These are phyloP conservation scores for Lepiota subincarnata DNA, from an alignment of 768 basidiomycete genomes.

Conservation along the genomic window DNA sequence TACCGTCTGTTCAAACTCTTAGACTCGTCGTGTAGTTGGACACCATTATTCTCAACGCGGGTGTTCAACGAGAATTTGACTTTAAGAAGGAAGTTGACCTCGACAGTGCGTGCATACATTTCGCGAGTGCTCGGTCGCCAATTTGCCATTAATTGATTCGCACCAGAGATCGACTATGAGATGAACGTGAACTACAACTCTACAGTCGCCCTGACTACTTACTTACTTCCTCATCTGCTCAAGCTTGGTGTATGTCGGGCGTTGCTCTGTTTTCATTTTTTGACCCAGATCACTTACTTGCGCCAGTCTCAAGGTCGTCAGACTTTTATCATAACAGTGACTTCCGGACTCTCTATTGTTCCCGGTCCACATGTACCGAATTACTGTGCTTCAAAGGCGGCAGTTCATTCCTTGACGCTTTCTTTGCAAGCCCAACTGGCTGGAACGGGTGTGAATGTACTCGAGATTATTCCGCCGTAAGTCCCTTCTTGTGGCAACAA, in stretches of 20 bases:
- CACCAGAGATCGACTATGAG: slow-evolving; percentile 41
- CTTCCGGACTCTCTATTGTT: slow-evolving; percentile 47
- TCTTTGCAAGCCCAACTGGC: slow-evolving; percentile 44
- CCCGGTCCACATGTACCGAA: slow-evolving; percentile 40
- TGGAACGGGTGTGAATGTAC: slow-evolving; percentile 46
- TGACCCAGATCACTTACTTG: background rate
- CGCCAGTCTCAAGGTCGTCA: slow-evolving; percentile 40
- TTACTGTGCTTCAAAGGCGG: slow-evolving; percentile 58
- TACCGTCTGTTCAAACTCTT: background rate
- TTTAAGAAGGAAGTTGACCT: slow-evolving; percentile 42
- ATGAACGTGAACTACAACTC: slow-evolving; percentile 53
- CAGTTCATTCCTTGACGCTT: slow-evolving; percentile 46
- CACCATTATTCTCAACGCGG: slow-evolving; percentile 48
- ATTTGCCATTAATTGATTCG: background rate
- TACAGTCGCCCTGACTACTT: slow-evolving; percentile 40
- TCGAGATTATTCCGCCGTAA: slow-evolving; percentile 58
- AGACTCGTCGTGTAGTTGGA: slow-evolving; percentile 39
- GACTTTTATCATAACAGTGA: slow-evolving; percentile 46
- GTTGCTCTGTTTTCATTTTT: background rate
- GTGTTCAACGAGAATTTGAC: slow-evolving; percentile 46
- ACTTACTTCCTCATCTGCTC: slow-evolving; percentile 51
- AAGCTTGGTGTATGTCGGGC: slow-evolving; percentile 40
- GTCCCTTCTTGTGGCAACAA: slow-evolving; percentile 18
- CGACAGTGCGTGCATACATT: slow-evolving; percentile 28
- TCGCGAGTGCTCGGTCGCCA: background rate